Evolutionary conservation across 2,329 filamentous ascomycete species (phyloP).

Genomic region (Sordariomycetes sp.): DNA sequence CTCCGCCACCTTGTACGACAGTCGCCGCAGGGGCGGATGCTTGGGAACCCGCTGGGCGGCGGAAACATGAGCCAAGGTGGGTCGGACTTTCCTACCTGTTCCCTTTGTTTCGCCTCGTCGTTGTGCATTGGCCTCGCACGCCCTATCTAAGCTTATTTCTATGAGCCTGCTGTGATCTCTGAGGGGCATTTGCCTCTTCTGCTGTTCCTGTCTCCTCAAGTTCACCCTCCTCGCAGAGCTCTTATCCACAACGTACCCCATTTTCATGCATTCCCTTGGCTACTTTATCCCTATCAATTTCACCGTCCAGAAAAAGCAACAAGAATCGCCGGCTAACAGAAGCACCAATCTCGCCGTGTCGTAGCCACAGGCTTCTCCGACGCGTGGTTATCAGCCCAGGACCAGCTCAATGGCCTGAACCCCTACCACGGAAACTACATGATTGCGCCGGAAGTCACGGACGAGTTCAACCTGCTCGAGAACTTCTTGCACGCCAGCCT

Average conservation of each 20-base stretch:
- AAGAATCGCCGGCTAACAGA: background rate
- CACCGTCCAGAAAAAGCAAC: background rate
- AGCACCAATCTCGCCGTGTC: background rate
- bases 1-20: slow-evolving; percentile 54
- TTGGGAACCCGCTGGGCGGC: slow-evolving; percentile 19
- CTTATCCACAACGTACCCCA: background rate
- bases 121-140: background rate
- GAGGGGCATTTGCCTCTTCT: background rate
- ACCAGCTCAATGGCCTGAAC: slow-evolving; percentile 87
- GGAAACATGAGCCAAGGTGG: slow-evolving; percentile 61
- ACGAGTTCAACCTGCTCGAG: slow-evolving; percentile 93
- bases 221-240: background rate
- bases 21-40: slow-evolving; percentile 52
- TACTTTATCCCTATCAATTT: background rate
- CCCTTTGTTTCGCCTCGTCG: slow-evolving; percentile 6
- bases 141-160: background rate
- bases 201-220: background rate
- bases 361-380: slow-evolving; percentile 59
- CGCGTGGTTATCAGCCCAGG: slow-evolving; percentile 69
- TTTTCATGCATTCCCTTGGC: background rate
- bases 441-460: slow-evolving; percentile 83
- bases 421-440: slow-evolving; percentile 89
- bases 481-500: slow-evolving; percentile 90
- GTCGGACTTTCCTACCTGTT: slow-evolving; percentile 22
- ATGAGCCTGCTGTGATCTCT: background rate